Conservation (phyloP, 257 asterid species). For the Solanum arcanum region DNA sequence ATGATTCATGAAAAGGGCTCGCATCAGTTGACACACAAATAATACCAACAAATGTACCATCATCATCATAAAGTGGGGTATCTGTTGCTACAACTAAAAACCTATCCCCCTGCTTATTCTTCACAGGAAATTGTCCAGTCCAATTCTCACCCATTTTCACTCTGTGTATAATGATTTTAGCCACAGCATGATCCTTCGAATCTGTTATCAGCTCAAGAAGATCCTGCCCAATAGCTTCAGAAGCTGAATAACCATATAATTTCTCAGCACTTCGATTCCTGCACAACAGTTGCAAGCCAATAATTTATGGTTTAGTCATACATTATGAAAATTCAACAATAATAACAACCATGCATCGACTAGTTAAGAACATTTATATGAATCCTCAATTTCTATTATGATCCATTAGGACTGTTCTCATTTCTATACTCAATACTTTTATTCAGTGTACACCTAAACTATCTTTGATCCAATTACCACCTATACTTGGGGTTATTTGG, state of each 20-base stretch:
- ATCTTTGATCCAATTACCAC: not conserved
- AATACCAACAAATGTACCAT: conserved; percentile 56
- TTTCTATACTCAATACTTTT: not conserved
- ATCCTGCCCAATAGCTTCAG: conserved; percentile 60
- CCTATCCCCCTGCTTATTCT: conserved; percentile 47
- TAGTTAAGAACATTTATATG: not conserved
- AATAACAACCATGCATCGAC: not conserved
- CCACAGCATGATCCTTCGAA: conserved; percentile 27
- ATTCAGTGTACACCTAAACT: not conserved
- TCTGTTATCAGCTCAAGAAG: conserved; percentile 46
- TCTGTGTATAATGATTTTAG: conserved; percentile 35
- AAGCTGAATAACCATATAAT: conserved; percentile 57
- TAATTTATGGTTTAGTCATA: not conserved
- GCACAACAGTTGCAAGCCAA: conserved; percentile 6
- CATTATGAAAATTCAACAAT: not conserved
- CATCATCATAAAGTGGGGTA: conserved; percentile 75
- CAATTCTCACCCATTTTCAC: conserved; percentile 62
- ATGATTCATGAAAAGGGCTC: conserved; percentile 42
- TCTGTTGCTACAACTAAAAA: conserved; percentile 49
- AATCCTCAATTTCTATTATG: not conserved
- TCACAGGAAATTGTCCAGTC: conserved; percentile 81
- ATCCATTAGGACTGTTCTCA: not conserved
- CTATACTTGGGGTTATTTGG: not conserved
- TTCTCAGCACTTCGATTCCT: conserved; percentile 82
- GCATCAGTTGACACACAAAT: conserved; percentile 61